Evolutionary conservation across 805 yeast genomes (phyloP), one percentile per base, ranked within the genome.

Genomic region (Grigorovia jiainica): DNA sequence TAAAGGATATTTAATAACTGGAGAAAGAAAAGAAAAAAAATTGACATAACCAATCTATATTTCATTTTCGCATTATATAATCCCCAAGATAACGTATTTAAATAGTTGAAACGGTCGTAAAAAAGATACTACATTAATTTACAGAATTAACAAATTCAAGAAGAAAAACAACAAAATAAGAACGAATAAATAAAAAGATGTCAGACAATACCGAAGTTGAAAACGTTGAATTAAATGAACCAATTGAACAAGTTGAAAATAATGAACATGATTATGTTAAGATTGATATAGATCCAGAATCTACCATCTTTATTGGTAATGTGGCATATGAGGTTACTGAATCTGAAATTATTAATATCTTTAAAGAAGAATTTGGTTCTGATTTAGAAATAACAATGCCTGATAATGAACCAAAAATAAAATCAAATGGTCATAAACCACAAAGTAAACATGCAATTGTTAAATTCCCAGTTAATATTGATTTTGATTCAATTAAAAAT

Each of bases 281-380:
- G 15, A 6, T 27, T 27, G 31, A 27, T 13, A 50, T 56, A 36
- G 60, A 60, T 38, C 64, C 65, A 20, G 62, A 59, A 38, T 55
- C 60, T 10, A 57, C 65, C 7, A 51, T 60, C 19, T 60, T 60
- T 38, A 52, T 60, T 31, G 64, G 63, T 38, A 58, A 58, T 34
- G 55, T 60, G 27, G 52, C 63, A 16, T 50, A 52, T 24, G 61
- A 56, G 23, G 50, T 54, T 27, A 54, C 54, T 32, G 56, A 48
- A 33, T 55, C 53, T 9, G 65, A 60, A 42, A 41, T 60, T 36
- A 44, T 49, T 30, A 33, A 49, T 10, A 42, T 60, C 13, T 60
- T 60, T 34, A 46, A 43, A 15, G 55, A 46, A 2, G 60, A 59
- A 38, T 51, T 47, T 34, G 56, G 57, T 35, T 36, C 46, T 19